These are phyloP conservation scores for Choiromyces venosus DNA, from an alignment of 495 filamentous ascomycete genomes.

Conservation along the genomic window DNA sequence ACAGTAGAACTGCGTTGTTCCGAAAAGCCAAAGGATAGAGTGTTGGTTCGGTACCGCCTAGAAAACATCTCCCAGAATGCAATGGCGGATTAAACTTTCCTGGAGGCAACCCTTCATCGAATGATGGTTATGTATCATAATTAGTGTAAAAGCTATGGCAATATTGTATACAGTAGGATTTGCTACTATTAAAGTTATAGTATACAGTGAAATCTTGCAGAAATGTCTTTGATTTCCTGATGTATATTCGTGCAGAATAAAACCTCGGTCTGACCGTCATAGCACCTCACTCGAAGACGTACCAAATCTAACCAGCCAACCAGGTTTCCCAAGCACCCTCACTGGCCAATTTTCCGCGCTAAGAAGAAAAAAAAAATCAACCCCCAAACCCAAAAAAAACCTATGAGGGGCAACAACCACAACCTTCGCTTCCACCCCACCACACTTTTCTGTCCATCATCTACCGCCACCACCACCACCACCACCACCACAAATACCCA, in stretches of 20 bases:
- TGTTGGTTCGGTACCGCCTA: not conserved
- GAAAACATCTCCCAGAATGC: not conserved
- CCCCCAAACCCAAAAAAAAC: not conserved
- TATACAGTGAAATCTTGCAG: not conserved
- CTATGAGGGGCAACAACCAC: conserved; percentile 12
- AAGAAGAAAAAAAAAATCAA: conserved; percentile 13
- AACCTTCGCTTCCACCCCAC: conserved; percentile 8
- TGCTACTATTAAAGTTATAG: not conserved
- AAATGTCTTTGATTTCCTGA: not conserved
- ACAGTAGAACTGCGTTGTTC: not conserved
- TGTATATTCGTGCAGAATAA: not conserved
- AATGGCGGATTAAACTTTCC: not conserved
- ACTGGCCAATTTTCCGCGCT: conserved; percentile 9
- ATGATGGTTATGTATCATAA: too few species aligned
- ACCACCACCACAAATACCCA: not conserved
- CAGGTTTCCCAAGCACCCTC: not conserved
- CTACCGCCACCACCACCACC: not conserved
- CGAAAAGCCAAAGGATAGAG: not conserved
- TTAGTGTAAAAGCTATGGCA: not conserved
- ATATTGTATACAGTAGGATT: too few species aligned
- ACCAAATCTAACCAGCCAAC: not conserved
- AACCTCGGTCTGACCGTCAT: not conserved
- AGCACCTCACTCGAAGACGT: not conserved
- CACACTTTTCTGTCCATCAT: conserved; percentile 9
- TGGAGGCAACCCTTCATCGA: not conserved